phyloP scores from a whole-genome alignment of 495 filamentous ascomycete genomes.

The Penicillium cosmopolitanum region DNA sequence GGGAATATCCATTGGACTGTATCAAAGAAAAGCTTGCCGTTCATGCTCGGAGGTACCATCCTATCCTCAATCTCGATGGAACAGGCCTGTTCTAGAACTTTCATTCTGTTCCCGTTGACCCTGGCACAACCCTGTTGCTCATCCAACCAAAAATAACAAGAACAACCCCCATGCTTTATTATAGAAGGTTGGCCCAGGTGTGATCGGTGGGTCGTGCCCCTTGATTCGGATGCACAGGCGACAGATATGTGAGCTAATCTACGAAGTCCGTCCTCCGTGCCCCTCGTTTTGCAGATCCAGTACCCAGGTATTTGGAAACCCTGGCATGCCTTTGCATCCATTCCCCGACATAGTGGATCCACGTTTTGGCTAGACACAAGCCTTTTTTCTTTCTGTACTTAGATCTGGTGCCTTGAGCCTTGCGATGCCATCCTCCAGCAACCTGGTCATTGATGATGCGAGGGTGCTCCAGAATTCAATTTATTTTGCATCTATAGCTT shows the following conservation, averaged over 20 bases:
- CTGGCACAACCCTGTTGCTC: conserved; percentile 4
- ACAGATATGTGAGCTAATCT: conserved; percentile 26
- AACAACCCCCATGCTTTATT: neutral
- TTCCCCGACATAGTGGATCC: conserved; percentile 22
- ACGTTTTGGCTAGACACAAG: conserved; percentile 14
- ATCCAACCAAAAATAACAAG: neutral
- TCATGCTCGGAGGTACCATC: neutral
- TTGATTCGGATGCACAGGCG: conserved; percentile 24
- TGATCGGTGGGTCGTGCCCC: conserved; percentile 19
- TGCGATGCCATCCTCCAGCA: neutral
- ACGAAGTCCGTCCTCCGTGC: neutral
- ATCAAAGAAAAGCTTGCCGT: neutral
- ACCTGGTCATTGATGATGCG: conserved; percentile 3
- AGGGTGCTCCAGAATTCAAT: neutral
- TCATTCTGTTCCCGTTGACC: neutral
- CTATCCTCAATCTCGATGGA: neutral
- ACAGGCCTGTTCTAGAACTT: conserved; percentile 4
- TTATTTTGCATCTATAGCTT: too few species aligned
- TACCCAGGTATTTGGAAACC: conserved; percentile 29
- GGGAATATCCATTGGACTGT: neutral
- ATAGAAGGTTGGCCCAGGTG: neutral
- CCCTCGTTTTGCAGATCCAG: conserved; percentile 22
- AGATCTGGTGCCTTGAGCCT: neutral
- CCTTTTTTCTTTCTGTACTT: conserved; percentile 6
- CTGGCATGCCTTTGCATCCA: conserved; percentile 28